Base-by-base conservation (phyloP, 805 yeast species). In the Wickerhamiella allomyrinae region DNA sequence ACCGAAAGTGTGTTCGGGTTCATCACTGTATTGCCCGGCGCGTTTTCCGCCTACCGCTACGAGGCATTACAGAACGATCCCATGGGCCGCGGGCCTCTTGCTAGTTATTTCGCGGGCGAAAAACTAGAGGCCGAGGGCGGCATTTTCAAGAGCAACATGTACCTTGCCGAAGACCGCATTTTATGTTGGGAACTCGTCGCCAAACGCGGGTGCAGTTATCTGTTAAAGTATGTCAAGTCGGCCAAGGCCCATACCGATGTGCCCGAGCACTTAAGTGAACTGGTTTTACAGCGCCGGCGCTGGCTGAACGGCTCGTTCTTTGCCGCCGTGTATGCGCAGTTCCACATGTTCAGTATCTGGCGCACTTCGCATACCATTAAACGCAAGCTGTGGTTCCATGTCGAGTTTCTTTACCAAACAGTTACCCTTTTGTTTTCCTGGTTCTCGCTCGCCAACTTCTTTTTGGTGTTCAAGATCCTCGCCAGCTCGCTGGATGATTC, bases 241-340 rank as follows among this genome's bases (percentile, higher is more conserved):
- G 96, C 96, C 13, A 79, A 78, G 40, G 97, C 95, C 52, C 96
- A 87, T 60, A 89, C 97, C 1, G 97, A 89, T 72, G 95, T 86
- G 40, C 97, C 97, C 7, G 96, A 87, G 56, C 68, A 71, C n/a
- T 70, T 87, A 35, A 80, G 95, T n/a, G 97, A 91, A 57, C 85
- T 91, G 56, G 83, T 89, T 41, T 74, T 91, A 43, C 98, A 89
- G 66, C 79, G 98, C 66, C 79, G 98, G 67, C 77, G 98, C 68
- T 89, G 98, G 98, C 71, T 89, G 47, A 89, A 89, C 61, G 99
- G 99, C 59, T 94, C 98, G 2, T 73, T 91, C 57, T 91, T 91
- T 65, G 97, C 99, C 1, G 97, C 97, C 3, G 67, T 87, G 42
- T 91, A 81, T 58, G 77, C 96, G 2, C 83, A 83, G 49, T 56